A percentile compares a stretch with the other conserved stretches of the same genome.
phyloP scores from a whole-genome alignment of 2,329 filamentous ascomycete species.

The Chrysoporthe austroafricana region DNA sequence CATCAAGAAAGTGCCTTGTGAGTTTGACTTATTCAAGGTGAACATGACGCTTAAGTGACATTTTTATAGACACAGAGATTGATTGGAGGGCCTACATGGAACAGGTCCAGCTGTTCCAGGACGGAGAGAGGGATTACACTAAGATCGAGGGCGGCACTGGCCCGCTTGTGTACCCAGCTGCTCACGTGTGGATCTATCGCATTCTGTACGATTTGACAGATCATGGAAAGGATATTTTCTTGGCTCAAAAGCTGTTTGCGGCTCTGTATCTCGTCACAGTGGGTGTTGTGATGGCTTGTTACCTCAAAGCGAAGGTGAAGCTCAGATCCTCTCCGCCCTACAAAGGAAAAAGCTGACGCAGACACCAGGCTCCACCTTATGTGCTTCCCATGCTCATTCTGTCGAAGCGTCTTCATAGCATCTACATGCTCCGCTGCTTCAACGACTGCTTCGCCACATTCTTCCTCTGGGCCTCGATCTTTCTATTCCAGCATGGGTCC shows the following conservation, averaged over 20 bases:
- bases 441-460: conserved; percentile 91
- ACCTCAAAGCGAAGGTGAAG: conserved; percentile 69
- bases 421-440: conserved; percentile 91
- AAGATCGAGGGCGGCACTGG: conserved; percentile 87
- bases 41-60: not conserved
- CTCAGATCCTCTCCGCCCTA: not conserved
- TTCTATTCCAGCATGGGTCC: conserved; percentile 71
- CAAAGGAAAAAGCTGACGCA: not conserved
- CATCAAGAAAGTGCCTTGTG: conserved; percentile 84
- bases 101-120: conserved; percentile 77
- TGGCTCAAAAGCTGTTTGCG: conserved; percentile 85
- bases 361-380: conserved; percentile 74
- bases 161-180: conserved; percentile 91
- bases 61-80: conserved; percentile 80
- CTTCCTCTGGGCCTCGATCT: conserved; percentile 82
- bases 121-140: conserved; percentile 87
- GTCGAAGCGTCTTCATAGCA: conserved; percentile 90
- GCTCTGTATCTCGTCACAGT: conserved; percentile 78
- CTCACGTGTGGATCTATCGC: conserved; percentile 90
- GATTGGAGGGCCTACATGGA: conserved; percentile 98
- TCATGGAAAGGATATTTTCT: conserved; percentile 72
- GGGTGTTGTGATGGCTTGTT: conserved; percentile 79
- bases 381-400: conserved; percentile 83
- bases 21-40: conserved; percentile 39
- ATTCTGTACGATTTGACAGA: conserved; percentile 78